Conservation (phyloP, 306 rosid species). For the Medicago lupulina region DNA sequence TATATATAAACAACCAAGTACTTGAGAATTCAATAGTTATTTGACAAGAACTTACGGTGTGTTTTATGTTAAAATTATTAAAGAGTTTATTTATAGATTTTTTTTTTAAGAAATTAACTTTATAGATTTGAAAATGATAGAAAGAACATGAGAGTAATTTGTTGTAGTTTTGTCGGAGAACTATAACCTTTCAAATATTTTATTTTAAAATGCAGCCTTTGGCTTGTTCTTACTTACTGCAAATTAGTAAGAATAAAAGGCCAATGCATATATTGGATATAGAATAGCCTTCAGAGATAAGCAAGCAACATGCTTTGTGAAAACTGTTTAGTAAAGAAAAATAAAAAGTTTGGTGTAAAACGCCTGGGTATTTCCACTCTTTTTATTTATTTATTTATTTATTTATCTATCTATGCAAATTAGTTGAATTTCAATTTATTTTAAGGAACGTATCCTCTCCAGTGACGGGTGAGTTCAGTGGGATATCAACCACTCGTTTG, state of each 20-base stretch:
- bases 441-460: too few relatives aligned
- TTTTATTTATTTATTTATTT: too few relatives aligned
- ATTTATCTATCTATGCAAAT: too few relatives aligned
- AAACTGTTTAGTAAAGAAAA: not conserved
- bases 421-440: too few relatives aligned
- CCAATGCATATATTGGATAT: not conserved
- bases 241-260: not conserved
- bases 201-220: constrained; percentile 5
- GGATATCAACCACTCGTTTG: too few relatives aligned
- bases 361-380: too few relatives aligned
- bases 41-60: not conserved
- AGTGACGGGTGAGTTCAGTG: too few relatives aligned
- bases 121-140: constrained; percentile 17
- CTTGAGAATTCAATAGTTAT: not conserved
- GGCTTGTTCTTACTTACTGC: not conserved
- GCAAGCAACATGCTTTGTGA: not conserved
- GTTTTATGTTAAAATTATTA: not conserved
- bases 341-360: too few relatives aligned
- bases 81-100: not conserved
- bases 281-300: constrained; percentile 3
- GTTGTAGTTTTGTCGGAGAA: not conserved
- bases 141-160: not conserved
- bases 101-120: too few relatives aligned
- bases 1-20: not conserved
- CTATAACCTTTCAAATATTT: constrained; percentile 1